Base-by-base conservation (phyloP, 1,284 basidiomycete genomes). In the Microbotryum silenes-acaulis region DNA sequence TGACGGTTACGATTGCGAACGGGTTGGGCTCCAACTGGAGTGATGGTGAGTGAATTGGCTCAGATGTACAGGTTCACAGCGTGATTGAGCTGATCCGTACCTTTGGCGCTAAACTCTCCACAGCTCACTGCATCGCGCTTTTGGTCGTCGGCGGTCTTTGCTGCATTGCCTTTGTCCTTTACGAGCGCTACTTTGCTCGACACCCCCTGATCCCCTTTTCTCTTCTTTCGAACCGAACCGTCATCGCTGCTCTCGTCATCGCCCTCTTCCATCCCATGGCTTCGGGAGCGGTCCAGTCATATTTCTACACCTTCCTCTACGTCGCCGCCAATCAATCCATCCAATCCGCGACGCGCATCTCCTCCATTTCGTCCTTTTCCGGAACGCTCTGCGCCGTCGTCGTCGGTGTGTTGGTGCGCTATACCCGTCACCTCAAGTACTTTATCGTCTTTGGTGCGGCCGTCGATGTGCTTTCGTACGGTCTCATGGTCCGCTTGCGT, bases 1-100 rank as follows among this genome's bases (percentile, higher is more conserved):
- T 75, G 33, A 74, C 73, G 10, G 70, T 76, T 63, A 76, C 75
- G 1, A 63, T 74, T 37, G 75, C 75, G 45, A 75, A 75, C 56
- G 70, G 70, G 1, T 67, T 69, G 44, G 73, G 69, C 12, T 67
- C 72, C 18, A 61, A 63, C 10, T 76, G 75, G 75, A 67, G 62
- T 12, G 74, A 74, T 51, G 62, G 37, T 42, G 12, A 5, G 37
- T 16, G 12, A 10, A 42, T 16, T 42, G 10, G 37, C 14, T 10
- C 37, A 42, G 9, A 9, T 2, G 31, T 31, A 31, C 31, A 10
- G 31, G 9, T 31, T 31, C 9, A 10, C 31, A 1, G 9, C 31
- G 31, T 31, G 8, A 31, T 31, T 31, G 31, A 31, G 31, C 31
- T 31, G 31, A 9, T 31, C 31, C 31, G 8, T 31, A 10, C 7